Base-by-base conservation (phyloP, 2,329 filamentous ascomycete species). In the Diaporthe humulicola region DNA sequence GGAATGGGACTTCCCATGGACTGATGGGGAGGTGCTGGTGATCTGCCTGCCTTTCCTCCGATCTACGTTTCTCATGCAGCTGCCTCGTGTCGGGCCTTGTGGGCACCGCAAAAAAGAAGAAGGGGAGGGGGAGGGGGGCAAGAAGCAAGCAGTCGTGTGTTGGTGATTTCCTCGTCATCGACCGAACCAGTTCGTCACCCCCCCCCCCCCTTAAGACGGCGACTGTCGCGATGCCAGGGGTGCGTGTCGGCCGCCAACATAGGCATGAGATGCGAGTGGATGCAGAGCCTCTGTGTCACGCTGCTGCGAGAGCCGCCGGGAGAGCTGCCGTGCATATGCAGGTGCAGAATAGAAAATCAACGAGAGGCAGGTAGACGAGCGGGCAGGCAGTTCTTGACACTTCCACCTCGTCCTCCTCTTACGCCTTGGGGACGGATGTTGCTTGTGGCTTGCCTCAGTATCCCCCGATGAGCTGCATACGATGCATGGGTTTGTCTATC, bases 31-130 rank as follows among this genome's bases (percentile, higher is more conserved):
- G 17, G 30, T 57, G 28, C 15, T 22, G 6, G 25, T 67, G 64
- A 67, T 67, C 64, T 52, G 42, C 64, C 64, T 9, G 30, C 42
- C 30, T 67, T 12, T 12, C 45, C 45, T 22, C 33, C 64, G 64
- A 67, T 52, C 33, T 48, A 69, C 64, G 45, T 54, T 25, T 54
- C 48, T 38, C 64, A 52, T 52, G 48, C 45, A 54, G 14, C 33
- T 69, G 30, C 64, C 64, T 69, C 64, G 45, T 67, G 64, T 67
- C 64, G 64, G 64, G 42, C 42, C 61, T 15, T 50, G 28, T 67
- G 28, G 42, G 22, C 30, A 45, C 30, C 15, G 17, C 19, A n/a
- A 25, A n/a, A n/a, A 52, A 60, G 36, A 33, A 38, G 9, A 38
- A 25, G 17, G 2, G 6, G 1, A 38, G 9, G 7, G 12, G 14